These are phyloP conservation scores for Cyclotella atomus DNA, from an alignment of 108 stramenopile species.

Conservation along the genomic window DNA sequence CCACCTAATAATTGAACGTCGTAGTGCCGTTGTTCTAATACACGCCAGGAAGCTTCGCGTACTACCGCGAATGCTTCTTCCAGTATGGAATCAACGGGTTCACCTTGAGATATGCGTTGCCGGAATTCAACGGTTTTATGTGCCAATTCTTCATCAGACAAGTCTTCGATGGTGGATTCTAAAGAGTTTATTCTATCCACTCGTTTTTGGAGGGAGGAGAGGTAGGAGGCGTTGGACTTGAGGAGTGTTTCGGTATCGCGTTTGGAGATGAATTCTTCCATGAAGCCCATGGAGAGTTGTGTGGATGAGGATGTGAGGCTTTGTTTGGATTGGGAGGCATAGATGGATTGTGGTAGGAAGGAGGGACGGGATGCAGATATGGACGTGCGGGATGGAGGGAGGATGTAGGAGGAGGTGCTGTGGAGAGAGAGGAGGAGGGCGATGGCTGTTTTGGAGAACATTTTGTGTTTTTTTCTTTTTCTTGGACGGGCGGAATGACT, in stretches of 20 bases:
- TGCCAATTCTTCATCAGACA: conserved; percentile 86
- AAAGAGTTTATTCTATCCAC: conserved; percentile 85
- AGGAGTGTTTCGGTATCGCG: conserved; percentile 57
- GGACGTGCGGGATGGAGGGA: background rate
- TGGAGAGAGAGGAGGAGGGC: background rate
- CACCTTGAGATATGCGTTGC: conserved; percentile 68
- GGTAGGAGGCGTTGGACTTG: conserved; percentile 69
- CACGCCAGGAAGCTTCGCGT: conserved; percentile 97
- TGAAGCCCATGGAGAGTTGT: conserved; percentile 70
- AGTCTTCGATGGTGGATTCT: conserved; percentile 83
- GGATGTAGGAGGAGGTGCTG: background rate
- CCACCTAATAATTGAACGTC: conserved; percentile 95
- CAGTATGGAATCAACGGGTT: conserved; percentile 76
- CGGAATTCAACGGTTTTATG: conserved; percentile 86
- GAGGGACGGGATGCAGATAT: background rate
- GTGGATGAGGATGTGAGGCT: background rate
- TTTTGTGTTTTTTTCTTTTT: too few relatives aligned
- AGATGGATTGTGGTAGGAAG: background rate
- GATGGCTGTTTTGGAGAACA: background rate
- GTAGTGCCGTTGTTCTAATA: conserved; percentile 92
- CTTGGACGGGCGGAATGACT: too few relatives aligned
- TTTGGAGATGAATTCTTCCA: conserved; percentile 81
- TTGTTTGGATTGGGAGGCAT: background rate
- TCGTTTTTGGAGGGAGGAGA: conserved; percentile 64
- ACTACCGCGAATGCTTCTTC: conserved; percentile 97